Evolutionary conservation across 805 yeast species (phyloP), one percentile per base, ranked within the genome.

Genomic region (Ogataea methanolica): DNA sequence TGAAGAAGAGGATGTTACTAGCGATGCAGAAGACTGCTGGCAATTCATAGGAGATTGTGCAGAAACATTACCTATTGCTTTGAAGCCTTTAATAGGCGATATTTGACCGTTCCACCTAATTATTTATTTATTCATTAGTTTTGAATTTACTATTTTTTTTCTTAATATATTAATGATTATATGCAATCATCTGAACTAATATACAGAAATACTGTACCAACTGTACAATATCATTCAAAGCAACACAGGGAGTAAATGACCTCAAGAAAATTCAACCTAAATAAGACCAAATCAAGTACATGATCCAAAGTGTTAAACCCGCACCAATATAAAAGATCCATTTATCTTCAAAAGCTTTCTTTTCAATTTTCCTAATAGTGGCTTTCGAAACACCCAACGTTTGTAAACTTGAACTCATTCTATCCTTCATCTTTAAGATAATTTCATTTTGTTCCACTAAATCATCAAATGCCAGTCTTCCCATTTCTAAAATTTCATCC

Each of bases 401-500:
- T 42, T 79, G 74, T 52, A 94, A 79, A 23, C 87, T 78, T 44
- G 80, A 76, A 41, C 82, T 79, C 70, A 94, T 74, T 53, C 75
- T 79, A 39, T 73, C 67, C 53, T 85, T 88, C 31, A 92, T 74
- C 49, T 72, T 72, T 47, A 75, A 70, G 47, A 92, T 73, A 29
- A 83, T 74, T 58, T 83, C 85, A 64, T 88, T 88, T 62, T 94
- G 97, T 41, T 85, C 90, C 17, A 86, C 85, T 21, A 94, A 72
- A 61, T 91, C 96, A 43, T 87, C 95, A 54, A 89, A 79, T 2
- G 96, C 88, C 42, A 78, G 76, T 50, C 85, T 80, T 2, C 97
- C 98, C 84, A 88, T 85, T 59, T 88, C 97, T 39, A 94, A 65
- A 38, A 94, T 88, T 54, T 88, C 89, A 62, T 94, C 99, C 51